Conservation (phyloP, 108 stramenopile genomes). For the Seminavis robusta region DNA sequence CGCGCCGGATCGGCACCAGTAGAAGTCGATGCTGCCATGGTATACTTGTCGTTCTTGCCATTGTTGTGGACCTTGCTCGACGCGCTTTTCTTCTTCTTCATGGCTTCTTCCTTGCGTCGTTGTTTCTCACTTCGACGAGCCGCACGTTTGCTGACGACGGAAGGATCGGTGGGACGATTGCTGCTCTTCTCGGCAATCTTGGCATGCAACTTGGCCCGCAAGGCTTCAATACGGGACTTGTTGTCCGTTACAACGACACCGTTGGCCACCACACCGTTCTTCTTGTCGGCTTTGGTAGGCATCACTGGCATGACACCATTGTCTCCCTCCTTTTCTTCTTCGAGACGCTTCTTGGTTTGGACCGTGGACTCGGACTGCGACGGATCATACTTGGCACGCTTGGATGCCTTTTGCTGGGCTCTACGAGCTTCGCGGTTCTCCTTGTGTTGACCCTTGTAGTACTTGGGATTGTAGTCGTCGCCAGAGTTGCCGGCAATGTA, state of each 20-base stretch:
- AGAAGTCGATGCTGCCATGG: too few species aligned
- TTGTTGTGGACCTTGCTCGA: slow-evolving; percentile 22
- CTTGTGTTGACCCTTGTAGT: slow-evolving; percentile 67
- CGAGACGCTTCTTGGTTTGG: slow-evolving; percentile 61
- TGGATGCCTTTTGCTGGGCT: slow-evolving; percentile 63
- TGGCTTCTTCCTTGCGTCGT: slow-evolving; percentile 68
- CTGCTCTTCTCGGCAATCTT: slow-evolving; percentile 69
- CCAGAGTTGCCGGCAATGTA: slow-evolving; percentile 74
- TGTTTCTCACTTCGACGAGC: slow-evolving; percentile 79
- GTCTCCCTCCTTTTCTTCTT: slow-evolving; percentile 29
- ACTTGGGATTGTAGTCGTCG: slow-evolving; percentile 50
- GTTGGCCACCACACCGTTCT: not conserved
- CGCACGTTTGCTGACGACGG: slow-evolving; percentile 76
- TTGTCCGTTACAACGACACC: slow-evolving; percentile 14
- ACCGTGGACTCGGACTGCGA: slow-evolving; percentile 57
- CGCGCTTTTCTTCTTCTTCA: slow-evolving; percentile 36
- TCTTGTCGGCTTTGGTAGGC: not conserved
- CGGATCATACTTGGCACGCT: slow-evolving; percentile 77
- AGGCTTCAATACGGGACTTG: slow-evolving; percentile 73
- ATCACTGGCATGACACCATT: slow-evolving; percentile 13
- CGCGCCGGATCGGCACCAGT: slow-evolving; percentile 15
- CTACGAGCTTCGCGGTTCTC: slow-evolving; percentile 70
- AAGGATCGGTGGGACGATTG: slow-evolving; percentile 42
- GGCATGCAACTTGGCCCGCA: slow-evolving; percentile 77
- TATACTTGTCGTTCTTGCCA: slow-evolving; percentile 17